These are phyloP conservation scores for Thymus quinquecostatus DNA, from an alignment of 257 asterid genomes.

Conservation along the genomic window DNA sequence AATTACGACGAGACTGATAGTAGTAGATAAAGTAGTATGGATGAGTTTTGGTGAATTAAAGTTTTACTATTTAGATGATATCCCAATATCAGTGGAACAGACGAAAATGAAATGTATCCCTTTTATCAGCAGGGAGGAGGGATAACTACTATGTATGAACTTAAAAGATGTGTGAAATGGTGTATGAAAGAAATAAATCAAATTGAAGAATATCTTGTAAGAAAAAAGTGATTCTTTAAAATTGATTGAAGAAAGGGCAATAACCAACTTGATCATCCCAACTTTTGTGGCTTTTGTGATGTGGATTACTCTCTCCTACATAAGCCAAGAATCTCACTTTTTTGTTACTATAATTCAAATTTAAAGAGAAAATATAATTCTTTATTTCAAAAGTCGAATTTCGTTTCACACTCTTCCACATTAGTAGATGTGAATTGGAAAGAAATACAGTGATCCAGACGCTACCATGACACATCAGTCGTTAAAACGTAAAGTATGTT, in stretches of 20 bases:
- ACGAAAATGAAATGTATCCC: no score
- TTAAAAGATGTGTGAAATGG: conserved; percentile 41
- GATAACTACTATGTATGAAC: background rate
- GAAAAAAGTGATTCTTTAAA: conserved; percentile 42
- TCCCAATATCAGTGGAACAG: no score
- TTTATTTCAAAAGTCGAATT: background rate
- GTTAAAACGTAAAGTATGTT: no score
- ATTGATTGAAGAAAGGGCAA: conserved; percentile 30
- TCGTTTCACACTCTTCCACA: background rate
- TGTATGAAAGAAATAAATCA: conserved; percentile 2
- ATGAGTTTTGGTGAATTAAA: no score
- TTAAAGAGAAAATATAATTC: background rate
- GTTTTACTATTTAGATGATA: no score
- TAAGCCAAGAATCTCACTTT: conserved; percentile 26
- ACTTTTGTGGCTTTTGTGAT: conserved; percentile 43
- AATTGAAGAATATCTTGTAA: conserved; percentile 12
- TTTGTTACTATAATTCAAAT: background rate
- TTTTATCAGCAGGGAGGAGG: no score
- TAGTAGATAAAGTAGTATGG: no score
- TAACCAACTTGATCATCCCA: conserved; percentile 27
- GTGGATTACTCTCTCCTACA: conserved; percentile 28
- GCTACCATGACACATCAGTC: no score
- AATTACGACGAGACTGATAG: no score
- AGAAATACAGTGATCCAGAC: no score
- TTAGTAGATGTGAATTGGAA: background rate